Evolutionary conservation across 1,284 basidiomycete species (phyloP).

Genomic region (Austroboletus niveus): DNA sequence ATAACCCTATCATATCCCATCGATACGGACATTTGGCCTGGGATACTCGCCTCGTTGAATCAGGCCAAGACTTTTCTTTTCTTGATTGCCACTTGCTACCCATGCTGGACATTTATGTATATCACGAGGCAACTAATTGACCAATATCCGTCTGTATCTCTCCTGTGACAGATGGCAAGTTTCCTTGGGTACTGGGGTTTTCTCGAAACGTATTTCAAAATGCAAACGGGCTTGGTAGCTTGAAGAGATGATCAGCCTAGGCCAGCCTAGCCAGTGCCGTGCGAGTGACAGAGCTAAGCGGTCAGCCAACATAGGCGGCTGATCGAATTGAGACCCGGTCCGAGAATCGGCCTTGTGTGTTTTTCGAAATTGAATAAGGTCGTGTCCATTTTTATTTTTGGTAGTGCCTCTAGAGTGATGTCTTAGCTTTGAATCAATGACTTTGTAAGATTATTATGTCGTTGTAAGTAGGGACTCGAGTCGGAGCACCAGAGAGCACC

Average conservation of each 20-base stretch:
- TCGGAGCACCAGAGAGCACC: neutral
- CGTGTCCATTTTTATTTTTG: neutral
- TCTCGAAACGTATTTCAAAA: slow-evolving; percentile 2
- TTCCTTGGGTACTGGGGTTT: neutral
- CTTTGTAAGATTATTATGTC: neutral
- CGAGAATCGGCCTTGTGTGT: neutral
- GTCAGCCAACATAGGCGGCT: neutral
- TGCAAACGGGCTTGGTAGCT: neutral
- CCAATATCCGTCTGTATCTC: slow-evolving; percentile 6
- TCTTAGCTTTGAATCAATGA: too few relatives aligned
- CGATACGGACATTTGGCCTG: neutral
- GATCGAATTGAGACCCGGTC: neutral
- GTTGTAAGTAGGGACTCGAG: too few relatives aligned
- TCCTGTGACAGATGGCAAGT: neutral
- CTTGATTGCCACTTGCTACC: slow-evolving; percentile 8
- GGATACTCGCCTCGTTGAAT: slow-evolving; percentile 6
- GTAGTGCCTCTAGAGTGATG: too few relatives aligned
- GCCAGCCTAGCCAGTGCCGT: too few relatives aligned
- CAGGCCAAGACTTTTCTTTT: slow-evolving; percentile 14
- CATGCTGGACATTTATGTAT: neutral
- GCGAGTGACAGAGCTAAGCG: too few relatives aligned
- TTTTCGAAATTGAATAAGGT: neutral
- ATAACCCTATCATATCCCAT: slow-evolving; percentile 8
- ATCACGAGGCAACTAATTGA: slow-evolving; percentile 1
- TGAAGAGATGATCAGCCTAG: neutral